Conservation (phyloP, 1,284 basidiomycete species). For the Apiotrichum sp. region DNA sequence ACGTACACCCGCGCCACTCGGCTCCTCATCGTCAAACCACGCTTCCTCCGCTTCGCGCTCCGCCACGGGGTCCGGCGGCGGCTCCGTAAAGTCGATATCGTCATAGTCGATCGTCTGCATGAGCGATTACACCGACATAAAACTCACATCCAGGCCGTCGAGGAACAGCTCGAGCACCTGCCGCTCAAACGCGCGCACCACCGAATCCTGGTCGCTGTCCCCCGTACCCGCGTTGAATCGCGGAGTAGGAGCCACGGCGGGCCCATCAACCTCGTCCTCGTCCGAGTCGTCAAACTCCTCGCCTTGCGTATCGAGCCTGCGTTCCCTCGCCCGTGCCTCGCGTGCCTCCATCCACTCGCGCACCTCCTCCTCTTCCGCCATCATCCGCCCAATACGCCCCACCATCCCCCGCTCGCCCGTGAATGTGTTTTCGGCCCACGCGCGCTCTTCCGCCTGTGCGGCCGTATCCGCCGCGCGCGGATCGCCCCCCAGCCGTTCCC, state of each 20-base stretch:
- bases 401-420: constrained; percentile 30
- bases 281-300: constrained; percentile 43
- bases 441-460: constrained; percentile 27
- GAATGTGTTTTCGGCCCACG: constrained; percentile 30
- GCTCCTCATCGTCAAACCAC: constrained; percentile 45
- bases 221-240: constrained; percentile 2
- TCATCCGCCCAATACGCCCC: constrained; percentile 38
- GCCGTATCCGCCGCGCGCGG: constrained; percentile 11
- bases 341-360: constrained; percentile 35
- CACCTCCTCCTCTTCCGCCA: constrained; percentile 42
- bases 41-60: constrained; percentile 36
- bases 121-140: neutral
- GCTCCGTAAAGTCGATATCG: constrained; percentile 39
- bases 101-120: constrained; percentile 41
- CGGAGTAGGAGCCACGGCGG: neutral
- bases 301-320: constrained; percentile 25
- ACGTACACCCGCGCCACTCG: neutral
- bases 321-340: constrained; percentile 30
- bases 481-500: constrained; percentile 42
- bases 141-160: constrained; percentile 45
- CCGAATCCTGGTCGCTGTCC: constrained; percentile 30
- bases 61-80: constrained; percentile 33
- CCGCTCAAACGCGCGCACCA: constrained; percentile 35
- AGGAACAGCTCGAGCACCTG: constrained; percentile 42
- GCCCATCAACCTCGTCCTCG: constrained; percentile 24